Evolutionary conservation across 805 yeast genomes (phyloP).

Genomic region (Pichia paraexigua): DNA sequence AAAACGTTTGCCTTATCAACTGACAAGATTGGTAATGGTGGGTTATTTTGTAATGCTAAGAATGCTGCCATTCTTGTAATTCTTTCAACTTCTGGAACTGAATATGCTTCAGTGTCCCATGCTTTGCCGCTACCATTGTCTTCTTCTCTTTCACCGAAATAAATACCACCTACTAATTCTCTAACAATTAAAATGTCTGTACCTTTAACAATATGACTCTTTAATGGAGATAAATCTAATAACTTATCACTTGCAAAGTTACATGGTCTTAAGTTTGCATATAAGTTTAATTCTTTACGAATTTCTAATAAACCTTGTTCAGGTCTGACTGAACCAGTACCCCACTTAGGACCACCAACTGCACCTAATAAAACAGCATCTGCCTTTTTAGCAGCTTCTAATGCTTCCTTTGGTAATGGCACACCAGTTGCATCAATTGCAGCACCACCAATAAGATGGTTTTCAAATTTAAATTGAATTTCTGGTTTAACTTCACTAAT

Average conservation of each 20-base stretch:
- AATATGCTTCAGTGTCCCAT: constrained; percentile 87
- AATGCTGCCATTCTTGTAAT: constrained; percentile 98
- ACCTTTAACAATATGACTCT: constrained; percentile 76
- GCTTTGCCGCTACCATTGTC: constrained; percentile 85
- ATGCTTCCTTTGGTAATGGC: constrained; percentile 80
- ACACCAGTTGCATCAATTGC: constrained; percentile 95
- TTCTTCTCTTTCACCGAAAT: constrained; percentile 93
- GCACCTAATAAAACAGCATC: constrained; percentile 97
- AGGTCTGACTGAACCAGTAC: constrained; percentile 92
- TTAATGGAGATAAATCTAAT: constrained; percentile 81
- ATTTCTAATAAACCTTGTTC: constrained; percentile 94
- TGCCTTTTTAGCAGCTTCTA: constrained; percentile 74
- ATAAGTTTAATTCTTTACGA: constrained; percentile 87
- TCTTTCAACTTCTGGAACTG: constrained; percentile 88
- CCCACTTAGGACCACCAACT: constrained; percentile 99
- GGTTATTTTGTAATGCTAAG: constrained; percentile 85
- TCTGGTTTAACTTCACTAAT: constrained; percentile 51
- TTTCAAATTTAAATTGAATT: constrained; percentile 64
- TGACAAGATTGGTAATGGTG: constrained; percentile 94
- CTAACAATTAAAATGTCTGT: constrained; percentile 91
- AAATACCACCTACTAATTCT: constrained; percentile 96
- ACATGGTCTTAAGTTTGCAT: constrained; percentile 96
- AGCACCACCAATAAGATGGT: constrained; percentile 95
- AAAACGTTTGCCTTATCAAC: constrained; percentile 96
- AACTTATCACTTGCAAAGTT: constrained; percentile 82